These are phyloP conservation scores for Danielozyma ontarioensis DNA, from an alignment of 805 yeast species.

Conservation along the genomic window DNA sequence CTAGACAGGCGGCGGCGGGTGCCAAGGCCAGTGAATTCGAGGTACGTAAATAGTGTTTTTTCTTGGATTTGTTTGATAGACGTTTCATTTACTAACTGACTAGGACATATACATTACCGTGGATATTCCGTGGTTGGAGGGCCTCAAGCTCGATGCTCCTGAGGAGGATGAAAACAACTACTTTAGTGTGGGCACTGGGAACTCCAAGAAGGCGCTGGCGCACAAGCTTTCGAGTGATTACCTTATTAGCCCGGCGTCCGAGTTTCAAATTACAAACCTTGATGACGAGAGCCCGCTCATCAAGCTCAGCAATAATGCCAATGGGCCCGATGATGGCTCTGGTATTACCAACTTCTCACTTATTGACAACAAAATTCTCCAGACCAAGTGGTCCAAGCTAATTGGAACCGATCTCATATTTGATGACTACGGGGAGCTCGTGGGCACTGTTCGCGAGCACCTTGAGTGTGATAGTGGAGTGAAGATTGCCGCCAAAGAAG, in stretches of 20 bases:
- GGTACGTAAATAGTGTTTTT: slow-evolving; percentile 17
- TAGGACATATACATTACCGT: slow-evolving; percentile 31
- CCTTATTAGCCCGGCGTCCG: slow-evolving; percentile 36
- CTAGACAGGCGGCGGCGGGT: slow-evolving; percentile 38
- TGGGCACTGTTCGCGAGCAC: slow-evolving; percentile 37
- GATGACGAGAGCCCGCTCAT: slow-evolving; percentile 29
- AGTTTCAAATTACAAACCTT: slow-evolving; percentile 33
- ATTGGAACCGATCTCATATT: slow-evolving; percentile 66
- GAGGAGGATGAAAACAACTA: slow-evolving; percentile 1
- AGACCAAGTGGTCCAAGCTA: slow-evolving; percentile 70
- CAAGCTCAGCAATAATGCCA: slow-evolving; percentile 30
- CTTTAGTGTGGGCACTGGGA: too few species aligned
- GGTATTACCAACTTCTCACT: slow-evolving; percentile 25
- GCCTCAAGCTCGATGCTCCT: slow-evolving; percentile 5
- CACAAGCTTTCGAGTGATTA: slow-evolving; percentile 11
- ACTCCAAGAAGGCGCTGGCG: slow-evolving; percentile 4
- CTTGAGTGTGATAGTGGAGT: slow-evolving; percentile 23
- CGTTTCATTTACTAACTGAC: too few species aligned
- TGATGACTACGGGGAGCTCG: slow-evolving; percentile 38
- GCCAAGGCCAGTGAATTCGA: slow-evolving; percentile 16
- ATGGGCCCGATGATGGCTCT: slow-evolving; percentile 8
- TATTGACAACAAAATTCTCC: slow-evolving; percentile 48
- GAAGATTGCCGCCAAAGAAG: slow-evolving; percentile 16
- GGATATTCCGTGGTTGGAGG: slow-evolving; percentile 20
- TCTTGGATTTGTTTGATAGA: too few species aligned